phyloP scores from a whole-genome alignment of 495 filamentous ascomycete species.

The Tuber brumale region DNA sequence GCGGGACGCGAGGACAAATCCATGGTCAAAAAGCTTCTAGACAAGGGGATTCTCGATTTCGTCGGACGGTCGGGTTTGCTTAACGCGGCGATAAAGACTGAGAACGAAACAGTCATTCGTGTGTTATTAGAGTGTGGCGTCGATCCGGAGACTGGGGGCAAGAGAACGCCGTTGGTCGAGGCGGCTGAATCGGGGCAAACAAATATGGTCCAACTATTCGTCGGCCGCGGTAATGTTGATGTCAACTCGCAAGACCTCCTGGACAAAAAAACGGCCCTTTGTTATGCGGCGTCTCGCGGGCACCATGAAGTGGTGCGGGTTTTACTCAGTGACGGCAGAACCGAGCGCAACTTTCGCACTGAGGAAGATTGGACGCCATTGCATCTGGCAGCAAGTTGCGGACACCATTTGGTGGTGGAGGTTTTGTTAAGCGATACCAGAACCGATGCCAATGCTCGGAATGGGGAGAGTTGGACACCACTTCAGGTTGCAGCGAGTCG shows the following conservation, averaged over 20 bases:
- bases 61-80: neutral
- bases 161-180: neutral
- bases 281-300: neutral
- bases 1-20: neutral
- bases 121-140: constrained; percentile 27
- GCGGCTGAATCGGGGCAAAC: neutral
- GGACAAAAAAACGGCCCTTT: neutral
- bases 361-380: neutral
- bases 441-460: neutral
- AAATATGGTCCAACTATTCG: constrained; percentile 1
- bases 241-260: neutral
- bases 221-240: neutral
- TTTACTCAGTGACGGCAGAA: neutral
- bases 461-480: neutral
- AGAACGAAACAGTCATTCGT: constrained; percentile 14
- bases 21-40: constrained; percentile 3
- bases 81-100: constrained; percentile 3
- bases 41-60: constrained; percentile 1
- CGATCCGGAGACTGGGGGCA: constrained; percentile 4
- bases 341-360: constrained; percentile 1
- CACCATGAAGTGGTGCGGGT: neutral
- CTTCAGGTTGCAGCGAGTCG: neutral
- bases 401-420: neutral
- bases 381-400: neutral
- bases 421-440: neutral